phyloP scores from a whole-genome alignment of 2,329 filamentous ascomycete species.

The Colletotrichum salicis region DNA sequence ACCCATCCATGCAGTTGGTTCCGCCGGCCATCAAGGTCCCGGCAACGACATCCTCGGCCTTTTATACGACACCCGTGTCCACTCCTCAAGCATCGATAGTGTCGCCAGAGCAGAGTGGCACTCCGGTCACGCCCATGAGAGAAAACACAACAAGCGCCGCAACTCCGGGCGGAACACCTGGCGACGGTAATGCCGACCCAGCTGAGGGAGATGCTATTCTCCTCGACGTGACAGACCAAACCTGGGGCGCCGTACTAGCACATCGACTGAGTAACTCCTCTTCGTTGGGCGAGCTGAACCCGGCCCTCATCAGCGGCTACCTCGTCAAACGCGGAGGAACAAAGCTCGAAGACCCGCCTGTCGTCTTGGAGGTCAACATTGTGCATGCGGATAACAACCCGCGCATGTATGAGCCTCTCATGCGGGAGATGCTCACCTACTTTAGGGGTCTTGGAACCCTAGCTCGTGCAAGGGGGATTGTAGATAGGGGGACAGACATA shows the following conservation, averaged over 20 bases:
- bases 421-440: constrained; percentile 76
- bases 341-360: constrained; percentile 66
- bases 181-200: constrained; percentile 52
- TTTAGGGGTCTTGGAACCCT: constrained; percentile 77
- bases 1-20: constrained; percentile 71
- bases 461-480: constrained; percentile 72
- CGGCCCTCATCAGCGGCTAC: constrained; percentile 72
- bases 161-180: constrained; percentile 55
- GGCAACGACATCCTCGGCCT: constrained; percentile 53
- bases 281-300: constrained; percentile 64
- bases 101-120: constrained; percentile 69
- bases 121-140: constrained; percentile 60
- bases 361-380: constrained; percentile 72
- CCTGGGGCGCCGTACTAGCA: constrained; percentile 77
- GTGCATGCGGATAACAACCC: constrained; percentile 66
- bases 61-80: constrained; percentile 73
- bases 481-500: constrained; percentile 68
- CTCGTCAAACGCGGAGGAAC: constrained; percentile 71
- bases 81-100: constrained; percentile 70
- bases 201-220: constrained; percentile 75
- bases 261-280: constrained; percentile 72
- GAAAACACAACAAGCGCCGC: constrained; percentile 51
- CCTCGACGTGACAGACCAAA: constrained; percentile 78
- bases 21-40: constrained; percentile 64
- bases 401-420: constrained; percentile 68